Evolutionary conservation across 306 rosid species (phyloP).

Genomic region (Rosa multiflora): DNA sequence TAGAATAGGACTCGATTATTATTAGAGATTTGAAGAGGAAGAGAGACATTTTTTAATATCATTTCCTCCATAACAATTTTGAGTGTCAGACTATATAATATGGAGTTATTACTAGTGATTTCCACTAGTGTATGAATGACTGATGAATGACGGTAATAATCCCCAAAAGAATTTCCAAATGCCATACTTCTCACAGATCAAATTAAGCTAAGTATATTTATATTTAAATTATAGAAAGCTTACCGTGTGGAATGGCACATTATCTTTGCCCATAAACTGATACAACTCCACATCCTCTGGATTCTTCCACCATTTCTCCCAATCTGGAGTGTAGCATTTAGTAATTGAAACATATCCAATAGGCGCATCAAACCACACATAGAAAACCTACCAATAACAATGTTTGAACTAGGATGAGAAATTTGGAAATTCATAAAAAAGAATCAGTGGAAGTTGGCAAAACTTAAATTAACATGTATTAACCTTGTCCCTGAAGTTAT

Average conservation of each 20-base stretch:
- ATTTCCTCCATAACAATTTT: neutral
- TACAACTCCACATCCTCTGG: constrained; percentile 89
- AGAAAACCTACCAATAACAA: constrained; percentile 67
- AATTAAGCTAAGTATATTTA: neutral
- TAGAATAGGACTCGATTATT: neutral
- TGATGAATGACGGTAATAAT: neutral
- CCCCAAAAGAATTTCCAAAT: no score
- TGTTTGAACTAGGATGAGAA: neutral
- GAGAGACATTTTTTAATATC: neutral
- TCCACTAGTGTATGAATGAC: neutral
- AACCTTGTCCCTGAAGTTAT: constrained; percentile 83
- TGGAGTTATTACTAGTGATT: neutral
- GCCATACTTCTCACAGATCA: neutral
- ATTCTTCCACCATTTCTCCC: constrained; percentile 99
- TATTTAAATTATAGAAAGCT: constrained; percentile 23
- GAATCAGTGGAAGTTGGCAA: neutral
- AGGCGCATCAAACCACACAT: constrained; percentile 99
- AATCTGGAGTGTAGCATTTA: constrained; percentile 78
- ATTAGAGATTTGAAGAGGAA: neutral
- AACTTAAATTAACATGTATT: neutral
- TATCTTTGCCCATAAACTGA: constrained; percentile 99
- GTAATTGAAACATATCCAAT: constrained; percentile 94
- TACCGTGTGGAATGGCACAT: constrained; percentile 98
- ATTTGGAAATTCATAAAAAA: neutral
- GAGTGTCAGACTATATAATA: neutral